Percentiles rank a stretch among this genome's conserved stretches.
These are phyloP conservation scores for Suhomyces wounanorum DNA, from an alignment of 1,139 yeast genomes.

Conservation along the genomic window DNA sequence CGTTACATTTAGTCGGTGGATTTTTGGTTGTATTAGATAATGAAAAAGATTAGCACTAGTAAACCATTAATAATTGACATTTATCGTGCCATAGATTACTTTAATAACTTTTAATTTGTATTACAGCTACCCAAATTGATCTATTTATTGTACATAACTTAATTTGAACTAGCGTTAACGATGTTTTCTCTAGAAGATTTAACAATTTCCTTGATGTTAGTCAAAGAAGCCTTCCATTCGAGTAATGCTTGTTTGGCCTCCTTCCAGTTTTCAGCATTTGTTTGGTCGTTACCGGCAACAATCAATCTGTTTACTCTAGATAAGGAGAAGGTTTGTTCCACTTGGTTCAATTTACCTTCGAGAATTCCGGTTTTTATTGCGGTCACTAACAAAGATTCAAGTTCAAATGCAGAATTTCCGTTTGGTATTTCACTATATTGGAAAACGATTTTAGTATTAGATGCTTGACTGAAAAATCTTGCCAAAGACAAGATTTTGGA, in stretches of 20 bases:
- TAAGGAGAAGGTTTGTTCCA: constrained; percentile 45
- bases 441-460: constrained; percentile 30
- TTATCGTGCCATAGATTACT: background rate
- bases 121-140: constrained; percentile 10
- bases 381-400: constrained; percentile 46
- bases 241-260: constrained; percentile 37
- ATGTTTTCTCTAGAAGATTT: constrained; percentile 48
- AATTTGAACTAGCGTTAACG: constrained; percentile 29
- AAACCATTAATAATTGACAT: background rate
- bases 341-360: constrained; percentile 52
- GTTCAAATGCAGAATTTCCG: constrained; percentile 34
- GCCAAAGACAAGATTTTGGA: constrained; percentile 48
- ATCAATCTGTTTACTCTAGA: constrained; percentile 47
- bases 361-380: constrained; percentile 48
- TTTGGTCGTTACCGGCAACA: constrained; percentile 38
- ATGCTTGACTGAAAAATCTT: constrained; percentile 35
- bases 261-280: constrained; percentile 39
- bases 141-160: constrained; percentile 13
- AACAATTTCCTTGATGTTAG: constrained; percentile 46
- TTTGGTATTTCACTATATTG: constrained; percentile 43
- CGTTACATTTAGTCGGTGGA: constrained; percentile 93
- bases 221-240: constrained; percentile 45
- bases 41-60: constrained; percentile 29
- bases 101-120: background rate
- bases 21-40: constrained; percentile 78